phyloP scores from a whole-genome alignment of 495 filamentous ascomycete species.

The Delitschia confertaspora region DNA sequence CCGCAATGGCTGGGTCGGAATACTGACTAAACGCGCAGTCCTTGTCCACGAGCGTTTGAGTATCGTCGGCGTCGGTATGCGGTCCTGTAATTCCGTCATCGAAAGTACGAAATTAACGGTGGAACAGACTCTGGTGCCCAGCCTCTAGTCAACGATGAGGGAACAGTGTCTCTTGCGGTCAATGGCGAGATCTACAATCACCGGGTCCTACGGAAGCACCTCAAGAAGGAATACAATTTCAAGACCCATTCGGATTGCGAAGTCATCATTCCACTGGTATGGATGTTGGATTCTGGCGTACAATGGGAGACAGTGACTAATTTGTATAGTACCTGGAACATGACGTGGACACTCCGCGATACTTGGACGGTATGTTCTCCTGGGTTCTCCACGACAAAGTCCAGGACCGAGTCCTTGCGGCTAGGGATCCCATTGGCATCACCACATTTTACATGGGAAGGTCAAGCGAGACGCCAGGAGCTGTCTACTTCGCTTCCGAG shows the following conservation, averaged over 20 bases:
- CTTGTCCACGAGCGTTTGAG: slow-evolving; percentile 93
- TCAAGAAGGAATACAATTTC: slow-evolving; percentile 79
- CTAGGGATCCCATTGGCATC: slow-evolving; percentile 92
- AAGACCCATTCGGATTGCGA: slow-evolving; percentile 98
- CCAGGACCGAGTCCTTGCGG: slow-evolving; percentile 81
- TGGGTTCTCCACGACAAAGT: slow-evolving; percentile 95
- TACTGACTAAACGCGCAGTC: slow-evolving; percentile 49
- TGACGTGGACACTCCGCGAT: slow-evolving; percentile 85
- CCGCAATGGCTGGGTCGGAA: background rate
- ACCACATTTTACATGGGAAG: slow-evolving; percentile 95
- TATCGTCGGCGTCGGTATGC: slow-evolving; percentile 91
- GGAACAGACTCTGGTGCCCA: slow-evolving; percentile 80
- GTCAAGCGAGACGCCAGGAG: slow-evolving; percentile 68
- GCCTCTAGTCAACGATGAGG: slow-evolving; percentile 85
- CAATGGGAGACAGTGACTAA: slow-evolving; percentile 24
- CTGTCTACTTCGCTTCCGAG: slow-evolving; percentile 94
- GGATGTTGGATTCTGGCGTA: slow-evolving; percentile 19
- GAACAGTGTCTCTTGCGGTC: slow-evolving; percentile 81
- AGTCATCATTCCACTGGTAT: slow-evolving; percentile 92
- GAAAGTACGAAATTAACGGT: slow-evolving; percentile 11
- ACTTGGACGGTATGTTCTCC: slow-evolving; percentile 98
- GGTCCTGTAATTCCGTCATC: slow-evolving; percentile 8
- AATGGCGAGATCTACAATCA: slow-evolving; percentile 99
- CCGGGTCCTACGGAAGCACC: slow-evolving; percentile 73
- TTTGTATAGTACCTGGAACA: slow-evolving; percentile 71